Conservation (phyloP, 345 rosid species). For the Eucalyptus pumila region DNA sequence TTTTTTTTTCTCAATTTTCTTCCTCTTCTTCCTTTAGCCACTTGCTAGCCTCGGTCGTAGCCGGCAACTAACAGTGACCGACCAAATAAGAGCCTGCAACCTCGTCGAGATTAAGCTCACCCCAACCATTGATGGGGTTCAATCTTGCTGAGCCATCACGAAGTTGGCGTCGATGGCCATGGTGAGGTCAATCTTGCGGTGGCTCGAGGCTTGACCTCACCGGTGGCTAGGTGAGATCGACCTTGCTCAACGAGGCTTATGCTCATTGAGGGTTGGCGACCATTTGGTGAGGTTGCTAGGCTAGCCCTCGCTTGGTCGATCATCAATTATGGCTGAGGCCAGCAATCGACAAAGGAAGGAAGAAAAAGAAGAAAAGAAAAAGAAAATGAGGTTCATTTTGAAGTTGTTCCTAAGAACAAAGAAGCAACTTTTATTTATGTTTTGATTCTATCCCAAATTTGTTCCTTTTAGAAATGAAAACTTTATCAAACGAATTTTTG, state of each 20-base stretch:
- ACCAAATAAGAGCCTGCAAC: rapidly evolving
- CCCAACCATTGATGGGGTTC: rapidly evolving
- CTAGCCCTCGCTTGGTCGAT: rapidly evolving
- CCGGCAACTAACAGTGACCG: rapidly evolving
- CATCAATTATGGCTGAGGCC: rapidly evolving
- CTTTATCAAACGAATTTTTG: rapidly evolving
- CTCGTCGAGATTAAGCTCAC: rapidly evolving
- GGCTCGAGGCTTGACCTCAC: rapidly evolving
- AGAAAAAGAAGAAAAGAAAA: no score
- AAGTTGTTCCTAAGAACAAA: rapidly evolving
- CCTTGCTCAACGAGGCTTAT: rapidly evolving
- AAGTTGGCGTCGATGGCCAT: rapidly evolving
- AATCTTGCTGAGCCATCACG: rapidly evolving
- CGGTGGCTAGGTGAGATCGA: rapidly evolving
- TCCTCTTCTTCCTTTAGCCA: no score
- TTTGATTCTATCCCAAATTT: rapidly evolving
- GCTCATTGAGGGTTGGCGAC: rapidly evolving
- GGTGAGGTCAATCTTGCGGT: rapidly evolving
- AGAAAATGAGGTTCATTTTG: rapidly evolving
- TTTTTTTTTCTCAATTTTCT: no score
- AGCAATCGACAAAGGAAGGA: rapidly evolving
- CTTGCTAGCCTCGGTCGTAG: rapidly evolving
- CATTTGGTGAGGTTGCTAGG: rapidly evolving
- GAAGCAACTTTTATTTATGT: rapidly evolving
- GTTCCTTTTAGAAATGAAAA: rapidly evolving